Evolutionary conservation across 192 early-diverging fungal species (phyloP).

Genomic region (Backusella parvicylindrica): DNA sequence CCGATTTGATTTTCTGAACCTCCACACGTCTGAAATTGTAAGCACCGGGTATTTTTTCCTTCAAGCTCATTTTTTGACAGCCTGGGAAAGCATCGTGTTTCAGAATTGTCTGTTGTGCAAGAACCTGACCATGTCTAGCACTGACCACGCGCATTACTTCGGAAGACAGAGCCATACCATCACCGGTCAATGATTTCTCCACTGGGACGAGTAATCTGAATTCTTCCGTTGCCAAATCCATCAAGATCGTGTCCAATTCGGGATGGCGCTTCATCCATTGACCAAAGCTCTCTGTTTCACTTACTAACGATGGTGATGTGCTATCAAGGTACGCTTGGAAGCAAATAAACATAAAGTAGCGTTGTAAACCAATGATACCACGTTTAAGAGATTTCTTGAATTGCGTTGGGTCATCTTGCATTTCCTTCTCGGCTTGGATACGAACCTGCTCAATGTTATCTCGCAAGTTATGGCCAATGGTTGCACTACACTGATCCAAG

Average conservation of each 20-base stretch:
- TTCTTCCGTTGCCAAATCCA: conserved; percentile 23
- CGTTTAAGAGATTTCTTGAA: conserved; percentile 20
- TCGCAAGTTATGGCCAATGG: conserved; percentile 42
- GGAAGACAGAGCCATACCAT: conserved; percentile 54
- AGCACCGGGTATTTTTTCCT: conserved; percentile 58
- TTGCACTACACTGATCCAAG: conserved; percentile 45
- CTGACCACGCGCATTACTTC: conserved; percentile 57
- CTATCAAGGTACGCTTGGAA: conserved; percentile 57
- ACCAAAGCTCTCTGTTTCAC: conserved; percentile 42
- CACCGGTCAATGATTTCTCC: conserved; percentile 38
- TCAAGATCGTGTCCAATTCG: conserved; percentile 53
- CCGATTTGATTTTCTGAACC: conserved; percentile 18
- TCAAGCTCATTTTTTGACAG: conserved; percentile 53
- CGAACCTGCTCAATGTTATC: conserved; percentile 48
- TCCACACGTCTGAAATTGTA: conserved; percentile 56
- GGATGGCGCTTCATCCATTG: conserved; percentile 52
- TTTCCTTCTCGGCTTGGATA: conserved; percentile 32
- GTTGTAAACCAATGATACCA: conserved; percentile 34
- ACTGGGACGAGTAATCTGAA: conserved; percentile 43
- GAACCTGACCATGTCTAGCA: conserved; percentile 46
- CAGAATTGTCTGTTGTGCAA: conserved; percentile 54
- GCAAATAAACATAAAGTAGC: conserved; percentile 56
- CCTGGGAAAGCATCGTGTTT: conserved; percentile 66
- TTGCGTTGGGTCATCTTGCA: background rate
- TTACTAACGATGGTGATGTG: conserved; percentile 10